Percentiles rank a stretch among this genome's conserved stretches.
phyloP scores from a whole-genome alignment of 257 asterid genomes.

The Lantana camara region DNA sequence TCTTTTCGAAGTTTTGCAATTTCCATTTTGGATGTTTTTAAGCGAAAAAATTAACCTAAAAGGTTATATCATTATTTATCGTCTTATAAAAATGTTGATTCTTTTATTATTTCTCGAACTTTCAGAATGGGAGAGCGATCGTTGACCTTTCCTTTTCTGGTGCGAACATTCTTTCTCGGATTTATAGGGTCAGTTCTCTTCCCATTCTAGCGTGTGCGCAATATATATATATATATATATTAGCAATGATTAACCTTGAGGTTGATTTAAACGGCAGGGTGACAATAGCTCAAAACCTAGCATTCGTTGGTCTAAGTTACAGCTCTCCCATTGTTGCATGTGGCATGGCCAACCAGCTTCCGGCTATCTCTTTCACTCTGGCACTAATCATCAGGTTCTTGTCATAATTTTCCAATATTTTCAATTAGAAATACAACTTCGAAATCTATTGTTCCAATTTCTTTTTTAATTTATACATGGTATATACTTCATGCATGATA shows the following conservation, averaged over 20 bases:
- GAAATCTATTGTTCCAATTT: no score
- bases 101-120: not conserved
- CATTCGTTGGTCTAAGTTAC: conserved; percentile 71
- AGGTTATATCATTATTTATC: no score
- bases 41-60: no score
- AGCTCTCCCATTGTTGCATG: conserved; percentile 85
- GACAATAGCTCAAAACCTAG: conserved; percentile 68
- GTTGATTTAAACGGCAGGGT: conserved; percentile 46
- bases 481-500: no score
- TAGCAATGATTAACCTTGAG: not conserved
- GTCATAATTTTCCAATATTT: no score
- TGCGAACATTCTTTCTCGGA: conserved; percentile 62
- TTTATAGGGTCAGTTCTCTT: conserved; percentile 55
- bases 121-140: conserved; percentile 53
- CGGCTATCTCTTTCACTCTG: conserved; percentile 64
- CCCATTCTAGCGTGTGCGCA: not conserved
- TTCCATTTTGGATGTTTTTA: no score
- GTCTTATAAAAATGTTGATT: not conserved
- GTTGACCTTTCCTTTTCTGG: conserved; percentile 44
- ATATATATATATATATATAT: not conserved
- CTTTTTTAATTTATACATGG: no score
- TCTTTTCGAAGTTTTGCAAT: no score
- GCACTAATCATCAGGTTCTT: conserved; percentile 61
- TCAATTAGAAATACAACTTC: no score
- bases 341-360: conserved; percentile 69